A percentile compares a stretch with the other conserved stretches of the same genome.
These are phyloP conservation scores for Quercus glauca DNA, from an alignment of 306 rosid species.

Conservation along the genomic window DNA sequence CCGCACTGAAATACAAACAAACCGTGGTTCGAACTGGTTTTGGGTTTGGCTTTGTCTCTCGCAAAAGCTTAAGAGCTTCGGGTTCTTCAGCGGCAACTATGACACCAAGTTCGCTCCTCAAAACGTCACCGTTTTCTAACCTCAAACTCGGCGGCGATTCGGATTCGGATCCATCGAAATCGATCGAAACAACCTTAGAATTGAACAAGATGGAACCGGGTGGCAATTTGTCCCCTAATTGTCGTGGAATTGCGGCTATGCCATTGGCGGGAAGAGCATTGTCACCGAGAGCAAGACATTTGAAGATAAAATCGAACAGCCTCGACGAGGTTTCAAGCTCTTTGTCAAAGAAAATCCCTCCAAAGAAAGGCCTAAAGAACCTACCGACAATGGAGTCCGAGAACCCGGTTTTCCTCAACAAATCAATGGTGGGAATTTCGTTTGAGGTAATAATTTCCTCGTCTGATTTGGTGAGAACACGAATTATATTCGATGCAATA, in stretches of 20 bases:
- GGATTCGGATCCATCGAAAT: conserved; percentile 11
- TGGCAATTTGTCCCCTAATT: conserved; percentile 58
- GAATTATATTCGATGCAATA: conserved; percentile 48
- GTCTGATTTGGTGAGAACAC: conserved; percentile 51
- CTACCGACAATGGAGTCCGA: conserved; percentile 57
- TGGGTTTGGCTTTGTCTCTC: conserved; percentile 24
- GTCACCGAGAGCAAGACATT: conserved; percentile 85
- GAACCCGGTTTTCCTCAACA: conserved; percentile 52
- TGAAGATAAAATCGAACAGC: conserved; percentile 77
- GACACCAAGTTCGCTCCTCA: conserved; percentile 64
- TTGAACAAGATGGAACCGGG: conserved; percentile 45
- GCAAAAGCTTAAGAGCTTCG: conserved; percentile 35
- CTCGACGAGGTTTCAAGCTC: conserved; percentile 67
- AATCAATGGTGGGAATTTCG: conserved; percentile 56
- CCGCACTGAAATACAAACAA: conserved; percentile 58
- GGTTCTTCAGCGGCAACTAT: conserved; percentile 80
- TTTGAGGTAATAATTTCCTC: conserved; percentile 39
- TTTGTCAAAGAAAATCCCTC: conserved; percentile 75
- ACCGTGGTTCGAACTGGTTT: conserved; percentile 72
- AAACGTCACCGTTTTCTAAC: conserved; percentile 54
- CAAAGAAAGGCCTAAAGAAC: conserved; percentile 85
- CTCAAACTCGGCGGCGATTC: conserved; percentile 39
- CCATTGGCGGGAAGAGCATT: conserved; percentile 85
- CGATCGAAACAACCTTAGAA: conserved; percentile 51
- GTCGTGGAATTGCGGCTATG: conserved; percentile 69